phyloP scores from a whole-genome alignment of 2,329 filamentous ascomycete genomes.

The Fusarium sp. region DNA sequence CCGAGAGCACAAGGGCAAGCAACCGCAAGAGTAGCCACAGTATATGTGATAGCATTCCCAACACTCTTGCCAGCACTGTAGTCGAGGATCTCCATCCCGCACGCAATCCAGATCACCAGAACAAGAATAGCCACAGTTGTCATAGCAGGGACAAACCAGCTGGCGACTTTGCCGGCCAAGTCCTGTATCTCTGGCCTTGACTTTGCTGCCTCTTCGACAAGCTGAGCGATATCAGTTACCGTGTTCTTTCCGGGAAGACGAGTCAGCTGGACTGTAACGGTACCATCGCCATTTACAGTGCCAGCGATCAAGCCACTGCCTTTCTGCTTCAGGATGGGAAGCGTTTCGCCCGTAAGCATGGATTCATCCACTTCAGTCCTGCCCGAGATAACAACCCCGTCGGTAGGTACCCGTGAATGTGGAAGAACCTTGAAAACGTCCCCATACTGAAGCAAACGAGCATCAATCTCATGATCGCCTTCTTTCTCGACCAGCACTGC shows the following conservation, averaged over 20 bases:
- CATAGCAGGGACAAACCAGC: conserved; percentile 71
- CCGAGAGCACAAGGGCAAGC: conserved; percentile 76
- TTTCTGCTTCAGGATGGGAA: conserved; percentile 11
- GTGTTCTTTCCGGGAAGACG: conserved; percentile 69
- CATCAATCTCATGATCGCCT: conserved; percentile 62
- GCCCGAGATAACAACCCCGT: conserved; percentile 68
- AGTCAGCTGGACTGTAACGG: conserved; percentile 62
- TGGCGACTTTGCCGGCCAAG: conserved; percentile 69
- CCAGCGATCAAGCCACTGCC: conserved; percentile 14
- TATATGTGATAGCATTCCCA: conserved; percentile 53
- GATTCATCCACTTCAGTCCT: conserved; percentile 72
- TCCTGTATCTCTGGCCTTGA: conserved; percentile 70
- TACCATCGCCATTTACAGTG: conserved; percentile 57
- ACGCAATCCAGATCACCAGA: conserved; percentile 40
- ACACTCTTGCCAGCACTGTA: conserved; percentile 47
- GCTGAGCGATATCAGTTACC: conserved; percentile 68
- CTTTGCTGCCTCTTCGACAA: conserved; percentile 72
- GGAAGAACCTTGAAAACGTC: conserved; percentile 67
- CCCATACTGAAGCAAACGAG: conserved; percentile 68
- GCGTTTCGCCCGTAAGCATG: conserved; percentile 59
- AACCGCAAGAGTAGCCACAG: conserved; percentile 67
- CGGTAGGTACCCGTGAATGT: conserved; percentile 67
- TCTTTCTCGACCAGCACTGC: conserved; percentile 59
- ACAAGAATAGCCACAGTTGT: conserved; percentile 61
- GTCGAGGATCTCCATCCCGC: conserved; percentile 53